Conservation (phyloP, 495 filamentous ascomycete species). For the Opeltia flavorubescens region DNA sequence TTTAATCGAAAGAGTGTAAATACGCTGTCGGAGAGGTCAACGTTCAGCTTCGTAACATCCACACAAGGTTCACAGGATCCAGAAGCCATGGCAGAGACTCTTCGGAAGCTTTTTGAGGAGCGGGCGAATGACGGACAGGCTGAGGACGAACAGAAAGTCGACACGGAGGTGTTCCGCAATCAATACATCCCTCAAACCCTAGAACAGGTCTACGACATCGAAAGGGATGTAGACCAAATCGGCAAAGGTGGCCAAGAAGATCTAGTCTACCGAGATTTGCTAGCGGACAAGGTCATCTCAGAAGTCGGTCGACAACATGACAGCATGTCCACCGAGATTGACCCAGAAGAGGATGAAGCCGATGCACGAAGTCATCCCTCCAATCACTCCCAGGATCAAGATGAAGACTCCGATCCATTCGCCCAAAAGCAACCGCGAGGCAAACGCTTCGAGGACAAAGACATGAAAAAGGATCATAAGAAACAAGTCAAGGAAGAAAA, state of each 20-base stretch:
- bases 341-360: slow-evolving; percentile 31
- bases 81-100: slow-evolving; percentile 31
- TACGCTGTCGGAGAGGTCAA: slow-evolving; percentile 51
- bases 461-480: slow-evolving; percentile 79
- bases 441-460: slow-evolving; percentile 84
- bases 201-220: slow-evolving; percentile 89
- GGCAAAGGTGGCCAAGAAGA: slow-evolving; percentile 54
- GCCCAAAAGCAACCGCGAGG: slow-evolving; percentile 61
- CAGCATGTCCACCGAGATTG: slow-evolving; percentile 27
- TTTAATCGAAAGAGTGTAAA: slow-evolving; percentile 76
- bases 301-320: slow-evolving; percentile 19
- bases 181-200: slow-evolving; percentile 91
- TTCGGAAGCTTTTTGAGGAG: slow-evolving; percentile 35
- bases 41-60: slow-evolving; percentile 69
- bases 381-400: slow-evolving; percentile 14
- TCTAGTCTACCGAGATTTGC: slow-evolving; percentile 66
- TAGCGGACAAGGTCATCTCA: slow-evolving; percentile 51
- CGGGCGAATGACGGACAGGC: slow-evolving; percentile 27
- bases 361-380: slow-evolving; percentile 23
- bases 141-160: slow-evolving; percentile 41
- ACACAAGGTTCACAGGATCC: slow-evolving; percentile 38
- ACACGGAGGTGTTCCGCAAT: slow-evolving; percentile 84
- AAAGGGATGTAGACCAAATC: slow-evolving; percentile 71
- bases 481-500: slow-evolving; percentile 86
- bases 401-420: slow-evolving; percentile 36